Conservation (phyloP, 1,139 yeast species). For the Hyphopichia buzzinii region DNA sequence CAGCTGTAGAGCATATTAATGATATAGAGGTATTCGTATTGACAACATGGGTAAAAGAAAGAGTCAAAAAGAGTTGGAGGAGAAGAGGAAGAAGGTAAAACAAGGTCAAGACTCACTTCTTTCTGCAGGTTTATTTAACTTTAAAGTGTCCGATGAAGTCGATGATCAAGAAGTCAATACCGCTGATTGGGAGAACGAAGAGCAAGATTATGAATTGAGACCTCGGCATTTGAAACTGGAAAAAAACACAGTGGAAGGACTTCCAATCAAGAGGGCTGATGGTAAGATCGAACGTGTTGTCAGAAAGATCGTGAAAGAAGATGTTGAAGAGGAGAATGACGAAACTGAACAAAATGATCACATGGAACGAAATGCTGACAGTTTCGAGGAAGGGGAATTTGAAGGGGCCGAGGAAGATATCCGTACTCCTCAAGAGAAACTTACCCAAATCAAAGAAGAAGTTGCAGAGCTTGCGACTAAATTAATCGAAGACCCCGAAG, state of each 20-base stretch:
- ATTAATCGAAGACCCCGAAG: conserved; percentile 88
- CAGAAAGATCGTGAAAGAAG: conserved; percentile 28
- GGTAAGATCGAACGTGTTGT: conserved; percentile 70
- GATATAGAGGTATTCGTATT: neutral
- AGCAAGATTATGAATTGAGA: conserved; percentile 63
- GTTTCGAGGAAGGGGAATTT: conserved; percentile 17
- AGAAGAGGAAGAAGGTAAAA: conserved; percentile 48
- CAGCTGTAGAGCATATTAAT: no score
- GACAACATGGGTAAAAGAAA: conserved; percentile 52
- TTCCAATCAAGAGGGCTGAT: conserved; percentile 75
- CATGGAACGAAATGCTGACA: conserved; percentile 18
- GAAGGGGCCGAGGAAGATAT: conserved; percentile 43
- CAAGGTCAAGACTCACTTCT: conserved; percentile 48
- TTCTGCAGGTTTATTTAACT: conserved; percentile 42
- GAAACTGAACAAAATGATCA: conserved; percentile 19
- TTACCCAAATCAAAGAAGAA: conserved; percentile 70
- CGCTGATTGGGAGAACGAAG: conserved; percentile 42
- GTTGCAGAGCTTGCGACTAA: conserved; percentile 79
- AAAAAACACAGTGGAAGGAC: conserved; percentile 58
- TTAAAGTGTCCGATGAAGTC: conserved; percentile 14
- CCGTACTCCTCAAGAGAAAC: conserved; percentile 55
- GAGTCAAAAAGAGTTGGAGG: conserved; percentile 37
- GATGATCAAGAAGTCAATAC: conserved; percentile 6
- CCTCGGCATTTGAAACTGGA: conserved; percentile 47
- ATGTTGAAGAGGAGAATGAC: conserved; percentile 17